Evolutionary conservation across 1,284 basidiomycete genomes (phyloP).

Genomic region (Sanghuangporus baumii): DNA sequence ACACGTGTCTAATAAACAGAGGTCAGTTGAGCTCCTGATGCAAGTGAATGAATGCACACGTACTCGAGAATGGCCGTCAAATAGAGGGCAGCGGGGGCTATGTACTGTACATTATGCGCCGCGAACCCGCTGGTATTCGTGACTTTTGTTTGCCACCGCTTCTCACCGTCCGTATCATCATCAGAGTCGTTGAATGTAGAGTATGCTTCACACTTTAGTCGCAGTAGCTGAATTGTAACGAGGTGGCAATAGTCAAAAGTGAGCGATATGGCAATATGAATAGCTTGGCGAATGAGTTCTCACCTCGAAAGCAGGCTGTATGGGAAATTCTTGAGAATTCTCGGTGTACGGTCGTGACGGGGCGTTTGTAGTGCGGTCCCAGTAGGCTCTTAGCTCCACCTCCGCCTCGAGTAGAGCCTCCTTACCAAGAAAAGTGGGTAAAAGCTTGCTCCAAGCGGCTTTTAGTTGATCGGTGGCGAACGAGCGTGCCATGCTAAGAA

Average conservation of each 20-base stretch:
- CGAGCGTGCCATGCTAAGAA: slow-evolving; percentile 69
- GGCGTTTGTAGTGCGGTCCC: slow-evolving; percentile 55
- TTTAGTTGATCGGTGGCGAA: slow-evolving; percentile 73
- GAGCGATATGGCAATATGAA: not conserved
- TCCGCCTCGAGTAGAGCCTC: slow-evolving; percentile 91
- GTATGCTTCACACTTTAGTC: slow-evolving; percentile 79
- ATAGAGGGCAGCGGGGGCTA: slow-evolving; percentile 84
- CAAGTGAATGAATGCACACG: slow-evolving; percentile 31
- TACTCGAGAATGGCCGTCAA: slow-evolving; percentile 91
- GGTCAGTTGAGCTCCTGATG: slow-evolving; percentile 5
- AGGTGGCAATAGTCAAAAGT: slow-evolving; percentile 1
- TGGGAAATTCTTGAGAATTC: slow-evolving; percentile 49
- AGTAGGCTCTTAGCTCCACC: slow-evolving; percentile 81
- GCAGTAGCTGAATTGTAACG: slow-evolving; percentile 48
- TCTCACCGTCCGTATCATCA: slow-evolving; percentile 64
- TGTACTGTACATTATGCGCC: slow-evolving; percentile 48
- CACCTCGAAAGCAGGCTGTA: slow-evolving; percentile 74
- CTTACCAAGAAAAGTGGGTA: slow-evolving; percentile 78
- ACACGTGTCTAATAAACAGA: slow-evolving; percentile 52
- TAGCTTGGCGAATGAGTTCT: slow-evolving; percentile 23
- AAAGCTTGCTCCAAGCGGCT: slow-evolving; percentile 61
- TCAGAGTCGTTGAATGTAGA: slow-evolving; percentile 79
- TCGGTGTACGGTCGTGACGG: slow-evolving; percentile 34
- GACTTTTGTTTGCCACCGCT: slow-evolving; percentile 55
- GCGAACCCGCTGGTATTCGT: slow-evolving; percentile 32